Base-by-base conservation (phyloP, 108 stramenopile genomes). In the Nannochloropsis gaditana region DNA sequence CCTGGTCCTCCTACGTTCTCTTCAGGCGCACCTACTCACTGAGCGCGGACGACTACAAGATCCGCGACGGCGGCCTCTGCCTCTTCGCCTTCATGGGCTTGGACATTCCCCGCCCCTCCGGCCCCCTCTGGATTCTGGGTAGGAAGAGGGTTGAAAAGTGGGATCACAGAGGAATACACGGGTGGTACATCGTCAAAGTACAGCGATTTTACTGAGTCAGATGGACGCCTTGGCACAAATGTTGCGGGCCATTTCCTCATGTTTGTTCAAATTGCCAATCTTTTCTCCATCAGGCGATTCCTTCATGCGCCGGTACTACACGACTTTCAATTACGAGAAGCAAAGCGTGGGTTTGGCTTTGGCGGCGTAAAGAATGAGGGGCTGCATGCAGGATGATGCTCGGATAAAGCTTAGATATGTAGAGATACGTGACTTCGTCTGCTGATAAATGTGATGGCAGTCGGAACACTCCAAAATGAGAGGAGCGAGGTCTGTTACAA, bases 21-120 rank as follows among this genome's bases (percentile, higher is more conserved):
- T 50, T 50, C 47, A 50, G 47, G 47, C 47, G 15, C 1, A 50
- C 31, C 47, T 97, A 93, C 87, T 85, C 91, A 8, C 92, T 99
- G 82, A 92, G 94, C 44, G 94, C 95, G 88, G 91, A 92, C 44
- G 89, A 92, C 80, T 90, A 91, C 88, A 47, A 91, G 44, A 86
- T 90, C 84, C 43, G 89, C 84, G 21, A 80, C 21, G 86, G 93
- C 81, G 88, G 91, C 41, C 93, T 90, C 50, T 99, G 98, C 91
- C 86, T 99, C 80, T 95, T 99, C 89, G 96, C 95, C 85, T 93
- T 85, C 88, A 94, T 96, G 45, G 95, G 96, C 79, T 93, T 99
- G 81, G 94, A 96, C 86, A 92, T 97, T 81, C 93, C 92, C 3
- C 80, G 82, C 42, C 92, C 83, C 2, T 93, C 92, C 15, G 89